Evolutionary conservation across 192 early-diverging fungal species (phyloP).

Genomic region (Ambispora gerdemannii): DNA sequence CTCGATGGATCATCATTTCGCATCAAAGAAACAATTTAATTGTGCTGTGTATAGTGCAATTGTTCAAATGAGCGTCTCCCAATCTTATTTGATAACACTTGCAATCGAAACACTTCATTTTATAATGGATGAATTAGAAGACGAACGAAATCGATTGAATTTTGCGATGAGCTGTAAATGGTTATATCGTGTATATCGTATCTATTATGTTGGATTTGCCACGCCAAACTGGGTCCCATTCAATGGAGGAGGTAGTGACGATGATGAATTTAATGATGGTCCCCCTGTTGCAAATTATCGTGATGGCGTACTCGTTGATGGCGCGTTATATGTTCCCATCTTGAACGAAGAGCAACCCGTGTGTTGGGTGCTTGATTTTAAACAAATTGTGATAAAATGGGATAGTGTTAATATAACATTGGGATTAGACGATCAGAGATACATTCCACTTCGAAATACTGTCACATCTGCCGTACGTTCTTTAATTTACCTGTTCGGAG

Average conservation of each 20-base stretch:
- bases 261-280: not conserved
- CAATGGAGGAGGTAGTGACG: not conserved
- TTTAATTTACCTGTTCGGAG: constrained; percentile 18
- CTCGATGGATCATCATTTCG: no score
- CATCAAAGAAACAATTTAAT: no score
- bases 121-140: constrained; percentile 13
- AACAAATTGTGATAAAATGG: not conserved
- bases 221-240: constrained; percentile 6
- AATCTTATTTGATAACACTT: not conserved
- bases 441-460: constrained; percentile 2
- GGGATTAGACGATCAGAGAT: not conserved
- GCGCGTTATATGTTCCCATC: constrained; percentile 1
- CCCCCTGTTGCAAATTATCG: constrained; percentile 6
- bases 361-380: constrained; percentile 10
- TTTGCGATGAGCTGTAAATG: not conserved
- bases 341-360: not conserved
- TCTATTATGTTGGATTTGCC: constrained; percentile 8
- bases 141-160: constrained; percentile 5
- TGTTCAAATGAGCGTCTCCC: not conserved
- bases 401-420: not conserved
- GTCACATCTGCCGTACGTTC: not conserved
- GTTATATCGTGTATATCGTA: constrained; percentile 10
- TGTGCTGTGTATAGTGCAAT: not conserved
- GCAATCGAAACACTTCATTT: constrained; percentile 4
- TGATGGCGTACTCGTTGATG: constrained; percentile 1